These are phyloP conservation scores for Talaromyces verruculosus DNA, from an alignment of 2,329 filamentous ascomycete species.

Conservation along the genomic window DNA sequence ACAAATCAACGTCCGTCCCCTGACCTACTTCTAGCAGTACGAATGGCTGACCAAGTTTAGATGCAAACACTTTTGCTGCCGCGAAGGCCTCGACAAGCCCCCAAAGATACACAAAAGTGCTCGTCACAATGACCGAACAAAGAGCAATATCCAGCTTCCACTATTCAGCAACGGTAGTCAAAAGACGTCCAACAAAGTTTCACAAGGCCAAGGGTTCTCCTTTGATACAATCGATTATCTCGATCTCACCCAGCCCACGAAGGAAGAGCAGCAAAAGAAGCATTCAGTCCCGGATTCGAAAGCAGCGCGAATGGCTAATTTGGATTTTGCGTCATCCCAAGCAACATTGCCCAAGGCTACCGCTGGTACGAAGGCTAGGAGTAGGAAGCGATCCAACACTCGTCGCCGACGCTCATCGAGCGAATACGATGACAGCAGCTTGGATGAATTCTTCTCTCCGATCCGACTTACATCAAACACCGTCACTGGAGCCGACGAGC, in stretches of 20 bases:
- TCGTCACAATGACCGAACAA: conserved; percentile 30
- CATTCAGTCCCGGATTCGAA: neutral
- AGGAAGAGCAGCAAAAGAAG: neutral
- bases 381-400: conserved; percentile 1
- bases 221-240: conserved; percentile 17
- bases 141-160: conserved; percentile 31
- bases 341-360: neutral
- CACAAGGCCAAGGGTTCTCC: neutral
- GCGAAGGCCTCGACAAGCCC: conserved; percentile 67
- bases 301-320: conserved; percentile 7
- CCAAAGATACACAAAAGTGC: conserved; percentile 41
- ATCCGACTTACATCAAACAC: conserved; percentile 25
- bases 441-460: conserved; percentile 40
- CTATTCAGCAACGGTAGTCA: conserved; percentile 32
- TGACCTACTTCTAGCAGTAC: neutral
- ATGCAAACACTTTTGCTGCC: conserved; percentile 73
- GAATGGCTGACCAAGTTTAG: conserved; percentile 29
- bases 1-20: conserved; percentile 49
- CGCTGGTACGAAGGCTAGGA: neutral
- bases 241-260: conserved; percentile 15
- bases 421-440: conserved; percentile 35
- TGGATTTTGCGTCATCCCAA: conserved; percentile 16
- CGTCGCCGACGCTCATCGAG: conserved; percentile 29
- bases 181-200: conserved; percentile 24
- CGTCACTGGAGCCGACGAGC: neutral